Evolutionary conservation across 2,329 filamentous ascomycete species (phyloP), one percentile per base, ranked within the genome.

Genomic region (Apiospora phragmitis): DNA sequence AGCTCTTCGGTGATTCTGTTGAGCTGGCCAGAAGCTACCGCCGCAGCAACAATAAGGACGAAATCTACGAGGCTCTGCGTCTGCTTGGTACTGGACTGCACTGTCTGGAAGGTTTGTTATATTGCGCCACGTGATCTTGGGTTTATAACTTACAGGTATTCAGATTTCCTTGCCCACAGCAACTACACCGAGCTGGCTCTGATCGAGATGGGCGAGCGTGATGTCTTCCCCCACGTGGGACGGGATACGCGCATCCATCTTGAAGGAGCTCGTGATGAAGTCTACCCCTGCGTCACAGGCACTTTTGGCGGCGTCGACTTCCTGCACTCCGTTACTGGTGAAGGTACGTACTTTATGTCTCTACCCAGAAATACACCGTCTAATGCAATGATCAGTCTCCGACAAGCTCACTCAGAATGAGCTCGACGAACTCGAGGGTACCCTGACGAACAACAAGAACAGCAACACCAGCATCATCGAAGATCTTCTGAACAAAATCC

Each of bases 221-320:
- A 93, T 72, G 83, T 97, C 71, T 98, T 98, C 81, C 94, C 95
- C 35, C 94, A 97, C 77, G 93, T 96, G 69, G 95, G 95, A 45
- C 87, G 90, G 71, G 83, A 89, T 76, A 94, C 94, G n/a, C 84
- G 85, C 77, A 84, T 97, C 38, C 85, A 89, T 65, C 86, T 98
- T 38, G 85, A 87, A 43, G 94, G 93, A 62, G 91, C 89, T 70
- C 86, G 86, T 29, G 79, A 85, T 43, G 78, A 86, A 5, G 93
- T 97, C 72, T 97, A 93, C 76, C 95, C 95, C 8, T 84, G 95
- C 72, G 88, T 97, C 62, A 98, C 95, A 1, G 95, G 95, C 71
- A 98, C 95, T 8, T 98, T 98, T 81, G 95, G 95, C 72, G 95
- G 95, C 73, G 95, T 97, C 18, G 95, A 98, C 78, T 98, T 98